Base-by-base conservation (phyloP, 768 basidiomycete genomes). In the Basidioascus undulatus region DNA sequence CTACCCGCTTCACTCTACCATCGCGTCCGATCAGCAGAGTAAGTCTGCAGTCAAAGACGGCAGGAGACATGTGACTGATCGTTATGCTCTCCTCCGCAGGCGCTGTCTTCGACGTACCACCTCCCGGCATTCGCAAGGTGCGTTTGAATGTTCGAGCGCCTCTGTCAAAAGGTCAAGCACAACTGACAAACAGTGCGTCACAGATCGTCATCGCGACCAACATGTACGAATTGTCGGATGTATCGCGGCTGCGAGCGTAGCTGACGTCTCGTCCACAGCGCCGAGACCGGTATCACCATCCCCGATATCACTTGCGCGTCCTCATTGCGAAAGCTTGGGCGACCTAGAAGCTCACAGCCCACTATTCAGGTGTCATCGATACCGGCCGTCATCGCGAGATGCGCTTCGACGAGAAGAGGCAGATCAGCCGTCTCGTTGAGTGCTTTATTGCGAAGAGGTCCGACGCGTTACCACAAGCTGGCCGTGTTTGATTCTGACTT, bases 201-300 rank as follows among this genome's bases (percentile, higher is more conserved):
- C n/a, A 98, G 61, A 87, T 98, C 49, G 92, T 98, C 37, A 74
- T 98, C 32, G 79, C 56, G 11, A 57, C 53, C 28, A 8, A 19
- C 35, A 20, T 16, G 32, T 18, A 30, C 42, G 9, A 28, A 32
- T 50, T 18, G 15, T 23, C 16, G 20, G 34, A 16, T 32, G 28
- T 30, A 42, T 41, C 26, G 15, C 46, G 83, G 80, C 80, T 3
- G 83, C 82, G 26, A 83, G n/a, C n/a, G n/a, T n/a, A n/a, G n/a
- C n/a, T n/a, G n/a, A n/a, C n/a, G n/a, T n/a, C n/a, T 5, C 23
- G 21, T 36, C 39, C 52, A 89, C 53, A 83, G 87, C 49, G 79
- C 83, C 13, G 89, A 98, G 59, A 98, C 89, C 12, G 89, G 89
- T 50, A 81, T 98, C 41, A 98, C 92, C 2, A 98, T 98, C 41